phyloP scores from a whole-genome alignment of 2,329 filamentous ascomycete species.

The Pseudogymnoascus sp. region DNA sequence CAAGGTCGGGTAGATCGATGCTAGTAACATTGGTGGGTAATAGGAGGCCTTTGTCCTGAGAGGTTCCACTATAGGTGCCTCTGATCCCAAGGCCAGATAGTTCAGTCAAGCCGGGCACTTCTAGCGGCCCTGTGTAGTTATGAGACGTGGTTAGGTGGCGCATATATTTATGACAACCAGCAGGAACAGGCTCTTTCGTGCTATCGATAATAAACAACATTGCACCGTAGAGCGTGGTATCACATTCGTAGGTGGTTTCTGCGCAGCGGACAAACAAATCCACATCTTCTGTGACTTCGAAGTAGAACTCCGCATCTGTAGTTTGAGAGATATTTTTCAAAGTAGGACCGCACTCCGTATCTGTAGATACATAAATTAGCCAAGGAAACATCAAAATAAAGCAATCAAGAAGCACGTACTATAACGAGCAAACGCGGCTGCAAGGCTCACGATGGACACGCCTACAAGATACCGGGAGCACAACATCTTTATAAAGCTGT shows the following conservation, averaged over 20 bases:
- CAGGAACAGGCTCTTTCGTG: not conserved
- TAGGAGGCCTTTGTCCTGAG: not conserved
- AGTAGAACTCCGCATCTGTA: no score
- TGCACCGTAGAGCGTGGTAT: not conserved
- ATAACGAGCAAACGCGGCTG: not conserved
- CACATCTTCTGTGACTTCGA: not conserved
- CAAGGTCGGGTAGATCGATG: not conserved
- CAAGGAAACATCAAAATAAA: not conserved
- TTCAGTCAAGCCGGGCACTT: not conserved
- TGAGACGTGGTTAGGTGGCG: not conserved
- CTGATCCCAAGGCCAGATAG: not conserved
- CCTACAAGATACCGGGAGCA: not conserved
- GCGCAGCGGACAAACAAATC: not conserved
- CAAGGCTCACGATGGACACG: not conserved
- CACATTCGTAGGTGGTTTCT: not conserved
- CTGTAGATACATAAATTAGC: not conserved
- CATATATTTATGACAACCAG: not conserved
- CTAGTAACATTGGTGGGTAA: not conserved
- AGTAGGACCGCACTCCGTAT: not conserved
- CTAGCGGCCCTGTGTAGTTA: not conserved
- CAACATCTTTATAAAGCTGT: not conserved
- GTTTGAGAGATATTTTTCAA: no score
- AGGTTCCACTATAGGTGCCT: not conserved
- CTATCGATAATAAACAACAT: not conserved
- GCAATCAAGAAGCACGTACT: not conserved